phyloP scores from a whole-genome alignment of 371 early-diverging fungal genomes.

The Dinochytrium kinnereticum region DNA sequence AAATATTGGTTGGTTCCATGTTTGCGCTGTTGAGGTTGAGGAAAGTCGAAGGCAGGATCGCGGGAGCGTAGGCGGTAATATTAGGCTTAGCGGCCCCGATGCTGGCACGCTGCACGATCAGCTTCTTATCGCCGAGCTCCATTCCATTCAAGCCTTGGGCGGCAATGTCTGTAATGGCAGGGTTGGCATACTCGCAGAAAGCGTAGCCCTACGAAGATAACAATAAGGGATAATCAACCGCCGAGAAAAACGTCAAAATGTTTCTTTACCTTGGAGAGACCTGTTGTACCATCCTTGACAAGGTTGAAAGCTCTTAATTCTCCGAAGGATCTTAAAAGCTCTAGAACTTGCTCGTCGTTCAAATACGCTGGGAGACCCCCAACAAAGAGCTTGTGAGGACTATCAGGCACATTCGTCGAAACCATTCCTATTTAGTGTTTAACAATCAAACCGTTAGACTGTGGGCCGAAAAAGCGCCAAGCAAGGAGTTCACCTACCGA shows the following conservation, averaged over 20 bases:
- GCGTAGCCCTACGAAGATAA: slow-evolving; percentile 84
- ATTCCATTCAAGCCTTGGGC: slow-evolving; percentile 94
- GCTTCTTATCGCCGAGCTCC: slow-evolving; percentile 91
- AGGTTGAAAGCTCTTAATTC: slow-evolving; percentile 89
- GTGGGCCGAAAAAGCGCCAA: no score
- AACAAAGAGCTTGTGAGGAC: slow-evolving; percentile 92
- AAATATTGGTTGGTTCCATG: slow-evolving; percentile 69
- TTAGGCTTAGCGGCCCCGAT: slow-evolving; percentile 63
- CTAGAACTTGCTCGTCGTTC: slow-evolving; percentile 92
- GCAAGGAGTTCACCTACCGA: slow-evolving; percentile 30
- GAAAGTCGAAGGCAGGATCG: slow-evolving; percentile 24
- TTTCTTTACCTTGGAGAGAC: slow-evolving; percentile 74
- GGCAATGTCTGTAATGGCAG: slow-evolving; percentile 87
- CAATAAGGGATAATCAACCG: slow-evolving; percentile 11
- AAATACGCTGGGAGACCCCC: slow-evolving; percentile 91
- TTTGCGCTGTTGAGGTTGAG: slow-evolving; percentile 36
- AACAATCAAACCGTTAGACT: no score
- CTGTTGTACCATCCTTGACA: slow-evolving; percentile 82
- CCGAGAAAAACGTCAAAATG: background rate
- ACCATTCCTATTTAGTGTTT: no score
- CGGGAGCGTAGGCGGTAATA: slow-evolving; percentile 17
- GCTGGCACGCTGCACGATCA: slow-evolving; percentile 95
- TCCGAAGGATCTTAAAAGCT: slow-evolving; percentile 92
- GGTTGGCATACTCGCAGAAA: slow-evolving; percentile 94
- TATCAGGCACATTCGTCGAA: slow-evolving; percentile 59